Conservation (phyloP, 805 yeast species). For the Candida michaelii region DNA sequence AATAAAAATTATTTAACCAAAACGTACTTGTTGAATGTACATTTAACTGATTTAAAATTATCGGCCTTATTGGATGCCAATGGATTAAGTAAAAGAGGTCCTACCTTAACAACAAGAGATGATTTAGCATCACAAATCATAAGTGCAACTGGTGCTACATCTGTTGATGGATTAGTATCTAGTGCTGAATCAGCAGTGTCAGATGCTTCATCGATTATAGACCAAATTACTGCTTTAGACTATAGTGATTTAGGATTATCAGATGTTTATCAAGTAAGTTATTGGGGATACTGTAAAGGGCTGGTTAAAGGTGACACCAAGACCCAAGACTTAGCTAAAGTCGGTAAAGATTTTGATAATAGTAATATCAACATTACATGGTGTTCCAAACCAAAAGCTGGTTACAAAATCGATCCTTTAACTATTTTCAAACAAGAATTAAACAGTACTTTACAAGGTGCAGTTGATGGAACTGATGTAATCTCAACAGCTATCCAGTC, state of each 20-base stretch:
- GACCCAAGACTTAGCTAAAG: conserved; percentile 7
- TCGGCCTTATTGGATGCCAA: conserved; percentile 25
- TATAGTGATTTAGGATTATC: conserved; percentile 39
- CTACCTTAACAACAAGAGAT: conserved; percentile 11
- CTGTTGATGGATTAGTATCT: not conserved
- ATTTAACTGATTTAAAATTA: conserved; percentile 32
- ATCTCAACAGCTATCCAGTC: conserved; percentile 22
- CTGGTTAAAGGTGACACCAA: conserved; percentile 7
- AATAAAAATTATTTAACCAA: conserved; percentile 32
- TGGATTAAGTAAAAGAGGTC: conserved; percentile 14
- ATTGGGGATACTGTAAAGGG: conserved; percentile 48
- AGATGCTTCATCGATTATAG: conserved; percentile 10
- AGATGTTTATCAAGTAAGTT: conserved; percentile 39
- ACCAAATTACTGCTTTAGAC: conserved; percentile 16
- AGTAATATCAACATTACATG: conserved; percentile 36
- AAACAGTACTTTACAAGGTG: conserved; percentile 23
- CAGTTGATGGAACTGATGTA: conserved; percentile 25
- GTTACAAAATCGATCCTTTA: conserved; percentile 58
- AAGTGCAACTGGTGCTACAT: conserved; percentile 13
- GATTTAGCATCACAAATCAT: conserved; percentile 15
- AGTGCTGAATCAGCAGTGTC: conserved; percentile 7
- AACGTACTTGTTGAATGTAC: conserved; percentile 37
- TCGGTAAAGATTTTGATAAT: conserved; percentile 25
- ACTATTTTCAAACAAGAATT: conserved; percentile 33
- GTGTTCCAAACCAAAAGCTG: conserved; percentile 57